Evolutionary conservation across 495 filamentous ascomycete species (phyloP), one percentile per base, ranked within the genome.

Genomic region (Cudoniella acicularis): DNA sequence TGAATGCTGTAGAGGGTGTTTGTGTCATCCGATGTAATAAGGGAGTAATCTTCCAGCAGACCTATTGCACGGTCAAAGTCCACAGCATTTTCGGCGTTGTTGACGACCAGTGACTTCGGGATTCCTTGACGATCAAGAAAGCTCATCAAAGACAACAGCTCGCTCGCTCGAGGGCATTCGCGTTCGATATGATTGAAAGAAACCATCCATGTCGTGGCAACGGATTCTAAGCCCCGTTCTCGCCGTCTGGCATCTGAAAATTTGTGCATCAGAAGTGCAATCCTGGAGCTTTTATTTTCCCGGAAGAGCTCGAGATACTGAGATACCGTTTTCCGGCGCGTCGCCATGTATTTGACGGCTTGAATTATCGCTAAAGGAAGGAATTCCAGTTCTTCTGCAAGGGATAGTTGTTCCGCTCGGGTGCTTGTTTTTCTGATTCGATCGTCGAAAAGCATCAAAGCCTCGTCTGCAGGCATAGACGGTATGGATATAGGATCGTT

Each of bases 141-240:
- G 27, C 53, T 61, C 48, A 72, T 69, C 17, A 73, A 48, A 30
- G 52, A 67, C 9, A 73, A 59, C 21, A 75, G 48, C n/a, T 68
- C 49, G 2, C 56, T 58, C 13, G 69, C 70, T 11, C 41, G 40
- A 18, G 49, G 49, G 27, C 59, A 60, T 40, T 66, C 52, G 9
- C 22, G 13, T 36, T 60, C 40, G 48, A 82, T 74, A 9, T 76
- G 71, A 10, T 77, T 67, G 57, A 80, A 81, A 0, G 77, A 77
- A n/a, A 81, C 66, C 54, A 70, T 54, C 76, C 74, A 80, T 18
- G 76, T 78, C 3, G 65, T 70, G n/a, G 76, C 63, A 3, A 80
- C 63, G 2, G 73, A 68, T 56, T 76, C 66, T 1, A 49, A 10
- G 9, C 23, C 23, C 20, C 23, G 27, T 21, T 4, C 24, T 26